A percentile compares a stretch with the other conserved stretches of the same genome.
phyloP scores from a whole-genome alignment of 768 basidiomycete species.

The Leccinum aurantiacum region DNA sequence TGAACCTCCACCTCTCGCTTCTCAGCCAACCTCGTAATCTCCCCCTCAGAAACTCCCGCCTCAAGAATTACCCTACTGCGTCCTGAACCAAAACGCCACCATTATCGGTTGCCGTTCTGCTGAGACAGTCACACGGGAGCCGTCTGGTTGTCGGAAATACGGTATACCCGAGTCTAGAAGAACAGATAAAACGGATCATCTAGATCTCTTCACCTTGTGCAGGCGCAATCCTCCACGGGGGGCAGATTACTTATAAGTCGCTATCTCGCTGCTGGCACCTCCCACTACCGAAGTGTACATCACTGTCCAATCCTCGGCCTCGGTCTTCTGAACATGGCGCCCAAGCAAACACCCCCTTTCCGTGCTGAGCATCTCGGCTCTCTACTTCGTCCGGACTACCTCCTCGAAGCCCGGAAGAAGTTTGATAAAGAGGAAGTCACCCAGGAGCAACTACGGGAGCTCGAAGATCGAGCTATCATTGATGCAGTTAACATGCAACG shows the following conservation, averaged over 20 bases:
- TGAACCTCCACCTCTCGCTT: not conserved
- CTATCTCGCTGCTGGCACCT: not conserved
- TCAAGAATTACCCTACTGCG: not conserved
- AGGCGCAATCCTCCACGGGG: not conserved
- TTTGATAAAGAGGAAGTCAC: constrained; percentile 37
- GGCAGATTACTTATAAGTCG: not conserved
- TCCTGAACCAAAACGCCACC: not conserved
- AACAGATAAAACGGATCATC: not conserved
- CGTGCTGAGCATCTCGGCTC: constrained; percentile 48
- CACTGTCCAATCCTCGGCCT: too few species aligned
- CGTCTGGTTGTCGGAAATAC: not conserved
- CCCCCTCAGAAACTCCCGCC: not conserved
- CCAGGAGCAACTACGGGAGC: constrained; percentile 33
- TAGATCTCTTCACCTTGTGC: not conserved
- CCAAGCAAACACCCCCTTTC: constrained; percentile 40
- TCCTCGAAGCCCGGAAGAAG: constrained; percentile 38
- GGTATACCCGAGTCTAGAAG: not conserved
- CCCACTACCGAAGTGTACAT: not conserved
- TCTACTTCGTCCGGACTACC: constrained; percentile 40
- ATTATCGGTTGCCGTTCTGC: not conserved
- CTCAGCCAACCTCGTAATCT: not conserved
- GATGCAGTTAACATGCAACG: constrained; percentile 39
- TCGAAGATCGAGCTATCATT: constrained; percentile 42
- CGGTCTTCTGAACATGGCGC: constrained; percentile 16
- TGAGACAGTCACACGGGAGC: not conserved